These are phyloP conservation scores for Pythium sukuiense DNA, from an alignment of 352 stramenopile genomes.

Conservation along the genomic window DNA sequence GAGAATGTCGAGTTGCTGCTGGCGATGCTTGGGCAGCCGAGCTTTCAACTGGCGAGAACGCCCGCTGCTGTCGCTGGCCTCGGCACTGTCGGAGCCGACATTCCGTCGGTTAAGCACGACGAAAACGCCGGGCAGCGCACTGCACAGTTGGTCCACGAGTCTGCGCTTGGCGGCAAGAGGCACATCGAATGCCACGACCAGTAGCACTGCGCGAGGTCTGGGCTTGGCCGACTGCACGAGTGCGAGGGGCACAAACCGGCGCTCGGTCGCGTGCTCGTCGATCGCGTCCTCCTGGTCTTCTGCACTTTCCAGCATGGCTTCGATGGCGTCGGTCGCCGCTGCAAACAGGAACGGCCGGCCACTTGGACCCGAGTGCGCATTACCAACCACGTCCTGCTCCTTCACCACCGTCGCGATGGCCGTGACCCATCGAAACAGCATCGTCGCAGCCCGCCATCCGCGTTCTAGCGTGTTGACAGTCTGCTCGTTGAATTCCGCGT, in stretches of 20 bases:
- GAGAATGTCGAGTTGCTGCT: constrained; percentile 27
- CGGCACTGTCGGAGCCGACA: background rate
- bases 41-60: background rate
- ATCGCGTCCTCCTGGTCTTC: constrained; percentile 36
- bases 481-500: constrained; percentile 46
- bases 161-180: constrained; percentile 35
- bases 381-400: constrained; percentile 46
- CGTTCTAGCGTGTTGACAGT: constrained; percentile 48
- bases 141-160: constrained; percentile 46
- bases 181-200: constrained; percentile 73
- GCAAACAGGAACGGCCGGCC: constrained; percentile 40
- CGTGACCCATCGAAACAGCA: constrained; percentile 61
- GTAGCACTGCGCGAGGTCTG: constrained; percentile 54
- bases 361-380: background rate
- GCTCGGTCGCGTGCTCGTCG: constrained; percentile 37
- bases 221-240: constrained; percentile 39
- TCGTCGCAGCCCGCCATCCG: constrained; percentile 49
- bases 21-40: background rate
- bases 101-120: constrained; percentile 51
- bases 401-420: constrained; percentile 42
- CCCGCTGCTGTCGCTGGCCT: background rate
- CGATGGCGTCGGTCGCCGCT: constrained; percentile 34
- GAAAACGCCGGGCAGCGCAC: constrained; percentile 69
- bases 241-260: constrained; percentile 58
- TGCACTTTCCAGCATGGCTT: constrained; percentile 39